These are phyloP conservation scores for Adiantum capillusveneris DNA, from an alignment of 75 land plant species.

Conservation along the genomic window DNA sequence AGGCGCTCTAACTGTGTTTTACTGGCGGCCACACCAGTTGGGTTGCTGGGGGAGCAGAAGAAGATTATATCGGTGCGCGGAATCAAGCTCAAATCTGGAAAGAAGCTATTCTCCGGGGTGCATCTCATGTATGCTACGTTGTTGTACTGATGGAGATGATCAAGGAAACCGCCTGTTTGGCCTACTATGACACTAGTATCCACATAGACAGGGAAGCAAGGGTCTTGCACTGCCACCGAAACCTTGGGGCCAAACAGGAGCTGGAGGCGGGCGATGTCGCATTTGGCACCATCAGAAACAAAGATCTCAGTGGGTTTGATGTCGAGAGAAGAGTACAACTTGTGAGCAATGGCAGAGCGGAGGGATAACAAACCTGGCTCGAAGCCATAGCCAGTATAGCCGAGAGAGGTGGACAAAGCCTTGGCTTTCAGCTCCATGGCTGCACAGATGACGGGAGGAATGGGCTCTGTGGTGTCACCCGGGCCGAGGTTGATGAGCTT, in stretches of 20 bases:
- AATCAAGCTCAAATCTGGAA: constrained; percentile 48
- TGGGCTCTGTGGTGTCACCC: constrained; percentile 78
- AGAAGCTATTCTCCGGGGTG: constrained; percentile 59
- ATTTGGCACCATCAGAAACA: constrained; percentile 46
- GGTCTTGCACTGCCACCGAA: constrained; percentile 43
- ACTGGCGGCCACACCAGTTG: constrained; percentile 71
- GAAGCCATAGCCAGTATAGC: constrained; percentile 45
- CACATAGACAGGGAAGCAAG: constrained; percentile 61
- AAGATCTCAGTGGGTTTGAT: constrained; percentile 33
- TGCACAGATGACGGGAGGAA: constrained; percentile 48
- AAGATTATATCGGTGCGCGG: constrained; percentile 65
- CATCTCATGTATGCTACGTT: constrained; percentile 75
- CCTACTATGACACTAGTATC: constrained; percentile 86
- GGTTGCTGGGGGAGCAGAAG: constrained; percentile 93
- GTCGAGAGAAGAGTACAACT: constrained; percentile 16
- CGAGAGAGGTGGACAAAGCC: constrained; percentile 26
- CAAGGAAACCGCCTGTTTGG: constrained; percentile 45
- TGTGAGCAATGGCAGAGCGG: constrained; percentile 25
- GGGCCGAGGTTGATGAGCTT: constrained; percentile 65
- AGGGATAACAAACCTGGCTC: constrained; percentile 40
- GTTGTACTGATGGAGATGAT: constrained; percentile 43
- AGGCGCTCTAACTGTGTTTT: constrained; percentile 50
- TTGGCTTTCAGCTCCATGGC: constrained; percentile 53
- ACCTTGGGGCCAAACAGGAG: constrained; percentile 36
- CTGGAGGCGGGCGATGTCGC: constrained; percentile 43